Evolutionary conservation across 805 yeast species (phyloP), one percentile per base, ranked within the genome.

Genomic region (Metschnikowia noctiluminum): DNA sequence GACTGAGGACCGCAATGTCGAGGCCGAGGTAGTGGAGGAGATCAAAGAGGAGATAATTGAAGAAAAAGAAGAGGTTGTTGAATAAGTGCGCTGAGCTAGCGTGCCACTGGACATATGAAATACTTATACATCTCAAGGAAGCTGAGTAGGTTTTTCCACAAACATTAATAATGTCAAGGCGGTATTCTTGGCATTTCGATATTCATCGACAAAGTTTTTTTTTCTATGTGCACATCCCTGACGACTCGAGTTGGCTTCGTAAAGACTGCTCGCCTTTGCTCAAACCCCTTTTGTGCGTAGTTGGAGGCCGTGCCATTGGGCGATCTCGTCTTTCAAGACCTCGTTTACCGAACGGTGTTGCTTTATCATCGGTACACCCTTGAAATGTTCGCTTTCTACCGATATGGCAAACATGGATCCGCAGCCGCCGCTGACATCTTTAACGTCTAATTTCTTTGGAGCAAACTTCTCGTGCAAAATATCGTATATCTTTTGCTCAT

Each of bases 401-500:
- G 76, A 71, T 43, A 94, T 92, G 42, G 96, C 89, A 69, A 89
- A 94, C 99, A 94, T 94, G 7, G 97, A 90, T 1, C 99, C 99
- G 69, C 99, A 94, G 0, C 99, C 99, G 15, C 75, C 98, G 28
- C 94, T 84, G 8, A 92, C 82, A 63, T 92, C 98, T 54, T 76
- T 73, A 7, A 92, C 97, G 28, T 76, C 74, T 40, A 91, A 69
- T 34, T 66, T 68, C 30, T 69, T 64, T 1, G 99, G 97, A 7
- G 71, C 56, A 42, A 92, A 78, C 46, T 76, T 76, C 26, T 72
- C 65, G 10, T 73, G 59, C 36, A 90, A 70, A 48, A 81, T 81
- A 27, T 74, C 68, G 60, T 71, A 84, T 27, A 90, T 78, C 62
- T 83, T 74, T 44, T 70, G 63, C 65, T 90, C 96, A 59, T 84